Conservation (phyloP, 2,329 filamentous ascomycete genomes). For the Neonectria neomacrospora region DNA sequence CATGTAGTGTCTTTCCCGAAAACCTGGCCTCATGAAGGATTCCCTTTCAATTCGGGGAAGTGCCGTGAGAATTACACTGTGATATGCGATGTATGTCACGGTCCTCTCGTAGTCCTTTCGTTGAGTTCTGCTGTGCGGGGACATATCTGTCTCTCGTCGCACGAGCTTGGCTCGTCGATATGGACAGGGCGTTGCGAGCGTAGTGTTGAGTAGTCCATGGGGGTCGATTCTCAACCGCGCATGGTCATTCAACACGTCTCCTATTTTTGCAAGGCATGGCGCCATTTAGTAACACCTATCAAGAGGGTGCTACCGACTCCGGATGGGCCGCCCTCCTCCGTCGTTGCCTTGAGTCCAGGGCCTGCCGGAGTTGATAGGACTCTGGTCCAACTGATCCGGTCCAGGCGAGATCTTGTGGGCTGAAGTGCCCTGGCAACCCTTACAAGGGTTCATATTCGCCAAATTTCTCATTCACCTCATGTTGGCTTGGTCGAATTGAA, state of each 20-base stretch:
- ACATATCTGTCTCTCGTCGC: constrained; percentile 43
- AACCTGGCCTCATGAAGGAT: constrained; percentile 15
- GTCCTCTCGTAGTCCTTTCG: constrained; percentile 18
- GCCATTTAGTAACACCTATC: not conserved
- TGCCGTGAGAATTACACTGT: not conserved
- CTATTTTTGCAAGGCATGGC: not conserved
- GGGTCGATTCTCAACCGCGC: constrained; percentile 2
- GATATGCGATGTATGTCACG: constrained; percentile 7
- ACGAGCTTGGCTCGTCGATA: constrained; percentile 21
- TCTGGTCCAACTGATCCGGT: not conserved
- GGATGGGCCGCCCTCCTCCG: not conserved
- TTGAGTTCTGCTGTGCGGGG: constrained; percentile 33
- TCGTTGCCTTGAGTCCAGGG: not conserved
- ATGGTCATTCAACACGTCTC: constrained; percentile 1
- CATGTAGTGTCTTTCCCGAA: constrained; percentile 32
- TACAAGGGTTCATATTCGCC: constrained; percentile 12
- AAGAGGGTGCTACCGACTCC: not conserved
- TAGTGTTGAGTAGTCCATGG: not conserved
- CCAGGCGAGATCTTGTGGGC: not conserved
- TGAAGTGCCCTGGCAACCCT: not conserved
- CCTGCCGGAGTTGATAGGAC: not conserved
- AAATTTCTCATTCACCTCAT: constrained; percentile 52
- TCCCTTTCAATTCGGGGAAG: constrained; percentile 10
- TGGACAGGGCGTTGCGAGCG: not conserved
- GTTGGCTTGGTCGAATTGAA: constrained; percentile 75